Percentiles rank a stretch among this genome's conserved stretches.
These are phyloP conservation scores for Phytophthora boehmeriae DNA, from an alignment of 352 stramenopile species.

Conservation along the genomic window DNA sequence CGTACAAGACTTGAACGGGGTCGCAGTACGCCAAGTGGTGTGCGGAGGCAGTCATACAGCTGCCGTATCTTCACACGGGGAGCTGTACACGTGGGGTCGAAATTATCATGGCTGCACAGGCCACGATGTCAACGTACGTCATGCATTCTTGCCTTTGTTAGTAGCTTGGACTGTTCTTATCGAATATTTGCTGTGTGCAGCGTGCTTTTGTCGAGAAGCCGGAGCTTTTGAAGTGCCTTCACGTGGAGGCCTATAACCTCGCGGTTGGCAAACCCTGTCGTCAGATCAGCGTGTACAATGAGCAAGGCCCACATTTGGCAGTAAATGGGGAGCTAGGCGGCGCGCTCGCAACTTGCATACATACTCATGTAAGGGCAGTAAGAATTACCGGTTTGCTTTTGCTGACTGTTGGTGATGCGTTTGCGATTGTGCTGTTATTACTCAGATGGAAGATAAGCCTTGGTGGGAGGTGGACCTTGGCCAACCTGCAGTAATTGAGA, in stretches of 20 bases:
- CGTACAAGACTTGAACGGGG: constrained; percentile 53
- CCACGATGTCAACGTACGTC: constrained; percentile 51
- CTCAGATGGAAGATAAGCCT: constrained; percentile 86
- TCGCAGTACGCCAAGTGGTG: constrained; percentile 72
- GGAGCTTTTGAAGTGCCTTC: constrained; percentile 76
- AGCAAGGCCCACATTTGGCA: constrained; percentile 77
- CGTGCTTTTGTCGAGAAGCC: constrained; percentile 79
- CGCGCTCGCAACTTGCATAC: constrained; percentile 73
- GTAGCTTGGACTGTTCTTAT: neutral
- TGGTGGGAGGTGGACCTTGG: constrained; percentile 95
- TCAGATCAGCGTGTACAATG: constrained; percentile 93
- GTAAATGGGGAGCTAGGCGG: constrained; percentile 85
- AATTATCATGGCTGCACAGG: constrained; percentile 92
- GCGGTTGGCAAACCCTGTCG: constrained; percentile 72
- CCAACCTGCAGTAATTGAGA: constrained; percentile 75
- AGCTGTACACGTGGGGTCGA: constrained; percentile 93
- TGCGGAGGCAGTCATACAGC: constrained; percentile 91
- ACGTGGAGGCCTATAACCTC: constrained; percentile 91
- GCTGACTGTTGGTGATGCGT: constrained; percentile 1
- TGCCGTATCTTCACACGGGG: constrained; percentile 85
- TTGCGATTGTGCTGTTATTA: neutral
- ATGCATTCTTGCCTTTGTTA: neutral
- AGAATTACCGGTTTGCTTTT: neutral
- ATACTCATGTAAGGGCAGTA: constrained; percentile 79
- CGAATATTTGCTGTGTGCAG: constrained; percentile 25